Evolutionary conservation across 768 basidiomycete species (phyloP), one percentile per base, ranked within the genome.

Genomic region (Floccularia luteovirens): DNA sequence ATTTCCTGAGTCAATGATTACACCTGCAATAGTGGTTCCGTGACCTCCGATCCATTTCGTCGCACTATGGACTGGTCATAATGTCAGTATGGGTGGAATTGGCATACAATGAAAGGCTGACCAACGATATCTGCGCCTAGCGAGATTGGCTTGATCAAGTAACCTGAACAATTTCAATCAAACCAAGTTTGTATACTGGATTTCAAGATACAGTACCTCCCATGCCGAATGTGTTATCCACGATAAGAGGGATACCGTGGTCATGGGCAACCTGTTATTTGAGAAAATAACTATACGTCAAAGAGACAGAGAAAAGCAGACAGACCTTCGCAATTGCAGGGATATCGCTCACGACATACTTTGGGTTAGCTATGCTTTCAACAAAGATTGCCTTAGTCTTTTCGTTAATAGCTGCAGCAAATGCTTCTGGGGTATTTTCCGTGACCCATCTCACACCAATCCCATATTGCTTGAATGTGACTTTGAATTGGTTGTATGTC

Each of bases 21-120:
- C 75, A 31, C 86, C 88, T 3, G 70, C 85, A 34, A 90, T 84
- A 17, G 82, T 84, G 0, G 79, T 88, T 22, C 88, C 86, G 44
- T 87, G 84, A 0, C 82, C 81, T 10, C 82, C 79, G 23, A 89
- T 87, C 88, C 87, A 90, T 51, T 90, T 89, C 1, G 87, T 88
- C 1, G 82, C 82, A 36, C 79, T 82, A 54, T 88, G 79, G 13
- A 87, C 79, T 69, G 31, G 50, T 41, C 3, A 42, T 28, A 28
- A 28, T 28, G 14, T 28, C 8, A 28, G 27, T n/a, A n/a, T n/a
- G n/a, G n/a, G n/a, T n/a, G n/a, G n/a, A n/a, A n/a, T n/a, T n/a
- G n/a, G n/a, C n/a, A 28, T 28, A 14, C 8, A 8, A 28, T 14
- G 8, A 14, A 8, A 14, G 27, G 14, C 27, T 8, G 8, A 28